These are phyloP conservation scores for Kluyveromyces lactis DNA, from an alignment of 805 yeast species.

Conservation along the genomic window DNA sequence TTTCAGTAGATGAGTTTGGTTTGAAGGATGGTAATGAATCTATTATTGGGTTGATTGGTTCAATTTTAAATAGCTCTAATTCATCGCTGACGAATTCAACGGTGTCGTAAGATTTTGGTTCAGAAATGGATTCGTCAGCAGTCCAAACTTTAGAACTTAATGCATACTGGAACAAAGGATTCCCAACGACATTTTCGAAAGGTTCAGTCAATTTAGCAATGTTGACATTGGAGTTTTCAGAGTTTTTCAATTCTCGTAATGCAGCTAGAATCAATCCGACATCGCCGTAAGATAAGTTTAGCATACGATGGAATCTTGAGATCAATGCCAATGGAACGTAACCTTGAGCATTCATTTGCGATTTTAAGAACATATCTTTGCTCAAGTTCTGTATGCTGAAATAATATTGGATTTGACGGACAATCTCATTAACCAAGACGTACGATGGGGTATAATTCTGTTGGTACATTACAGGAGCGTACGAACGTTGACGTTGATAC, in stretches of 20 bases:
- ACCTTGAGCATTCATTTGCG: constrained; percentile 44
- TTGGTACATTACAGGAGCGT: constrained; percentile 4
- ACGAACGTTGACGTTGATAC: constrained; percentile 4
- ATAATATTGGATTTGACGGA: constrained; percentile 76
- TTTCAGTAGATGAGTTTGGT: no score
- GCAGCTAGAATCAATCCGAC: constrained; percentile 22
- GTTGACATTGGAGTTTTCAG: constrained; percentile 1
- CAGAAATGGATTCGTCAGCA: not conserved
- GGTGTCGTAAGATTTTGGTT: not conserved
- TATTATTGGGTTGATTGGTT: constrained; percentile 4
- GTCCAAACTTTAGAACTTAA: constrained; percentile 2
- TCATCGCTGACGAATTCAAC: constrained; percentile 1
- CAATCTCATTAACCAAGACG: constrained; percentile 26
- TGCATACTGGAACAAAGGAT: constrained; percentile 5
- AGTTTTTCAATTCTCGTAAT: constrained; percentile 18
- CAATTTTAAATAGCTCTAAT: constrained; percentile 3
- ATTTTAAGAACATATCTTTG: constrained; percentile 75
- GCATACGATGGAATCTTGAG: constrained; percentile 30
- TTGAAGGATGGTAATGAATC: not conserved
- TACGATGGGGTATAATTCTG: constrained; percentile 12
- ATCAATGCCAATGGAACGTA: constrained; percentile 24
- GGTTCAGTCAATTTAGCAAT: constrained; percentile 2
- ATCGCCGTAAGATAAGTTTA: constrained; percentile 41
- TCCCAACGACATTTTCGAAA: constrained; percentile 2
- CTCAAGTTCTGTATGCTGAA: constrained; percentile 80